Evolutionary conservation across 2,329 filamentous ascomycete species (phyloP), one percentile per base, ranked within the genome.

Genomic region (Botrytis porri): DNA sequence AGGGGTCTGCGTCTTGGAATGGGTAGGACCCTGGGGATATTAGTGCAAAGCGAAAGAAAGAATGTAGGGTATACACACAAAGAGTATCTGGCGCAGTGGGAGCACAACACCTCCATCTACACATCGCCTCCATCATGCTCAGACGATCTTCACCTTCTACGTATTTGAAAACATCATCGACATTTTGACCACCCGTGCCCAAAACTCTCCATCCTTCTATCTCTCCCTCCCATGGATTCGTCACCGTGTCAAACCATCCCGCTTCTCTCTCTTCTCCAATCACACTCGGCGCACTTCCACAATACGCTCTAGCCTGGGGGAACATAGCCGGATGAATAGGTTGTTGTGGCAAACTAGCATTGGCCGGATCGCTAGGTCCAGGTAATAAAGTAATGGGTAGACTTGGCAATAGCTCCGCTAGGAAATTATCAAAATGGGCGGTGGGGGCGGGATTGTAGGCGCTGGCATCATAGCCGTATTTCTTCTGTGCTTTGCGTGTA

Each of bases 81-180:
- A 99, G 81, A 0, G 97, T 99, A 82, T 99, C 97, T 0, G 97
- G 96, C 1, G 96, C 96, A 0, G 96, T 99, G 1, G 96, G 96
- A 8, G 96, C 96, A 76, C 90, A 90, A 80, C 94, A 93, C 75
- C 96, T 88, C 96, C 96, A 99, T 74, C 94, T 88, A 77, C 97
- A 90, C 89, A 97, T 96, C 73, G 91, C 91, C 82, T 98, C 96
- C 92, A 98, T 96, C 88, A 98, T 93, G 64, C 91, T 91, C 39
- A 98, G 80, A 32, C 95, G 85, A 77, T 94, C 90, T 60, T 94
- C 89, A 51, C 89, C 90, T 73, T 92, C 89, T 39, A 98, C 88
- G 80, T 99, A 99, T 81, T 95, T 96, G 82, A 94, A 93, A 4
- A 98, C 89, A 81, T 99, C 97, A 78, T 97, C 93, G 4, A 99